These are phyloP conservation scores for Alternaria longipes DNA, from an alignment of 2,329 filamentous ascomycete species.

Conservation along the genomic window DNA sequence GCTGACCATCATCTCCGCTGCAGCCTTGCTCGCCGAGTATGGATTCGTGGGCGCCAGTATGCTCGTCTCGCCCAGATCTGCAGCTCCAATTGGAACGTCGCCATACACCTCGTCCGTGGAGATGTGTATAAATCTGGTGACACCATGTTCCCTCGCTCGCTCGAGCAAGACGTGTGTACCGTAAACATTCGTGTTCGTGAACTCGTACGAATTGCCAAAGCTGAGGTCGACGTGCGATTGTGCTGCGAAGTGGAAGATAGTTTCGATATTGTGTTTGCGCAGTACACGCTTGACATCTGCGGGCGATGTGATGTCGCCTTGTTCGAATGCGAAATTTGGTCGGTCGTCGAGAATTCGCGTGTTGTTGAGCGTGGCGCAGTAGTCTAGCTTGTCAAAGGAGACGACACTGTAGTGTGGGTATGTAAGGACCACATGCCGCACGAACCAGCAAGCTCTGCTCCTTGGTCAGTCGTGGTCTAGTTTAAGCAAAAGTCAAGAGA, in stretches of 20 bases:
- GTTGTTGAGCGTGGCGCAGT: constrained; percentile 83
- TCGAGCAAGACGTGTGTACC: constrained; percentile 86
- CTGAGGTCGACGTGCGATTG: constrained; percentile 84
- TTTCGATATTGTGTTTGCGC: constrained; percentile 76
- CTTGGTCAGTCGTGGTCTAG: constrained; percentile 22
- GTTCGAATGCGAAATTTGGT: constrained; percentile 80
- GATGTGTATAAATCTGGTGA: constrained; percentile 81
- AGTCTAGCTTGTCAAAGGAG: constrained; percentile 86
- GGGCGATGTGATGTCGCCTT: constrained; percentile 79
- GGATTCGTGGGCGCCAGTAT: constrained; percentile 82
- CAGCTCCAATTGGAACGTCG: constrained; percentile 75
- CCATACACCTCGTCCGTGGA: constrained; percentile 89
- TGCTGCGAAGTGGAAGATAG: constrained; percentile 85
- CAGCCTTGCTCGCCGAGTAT: constrained; percentile 81
- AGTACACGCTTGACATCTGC: constrained; percentile 75
- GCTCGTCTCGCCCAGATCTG: constrained; percentile 76
- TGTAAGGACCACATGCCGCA: constrained; percentile 77
- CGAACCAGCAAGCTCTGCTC: constrained; percentile 79
- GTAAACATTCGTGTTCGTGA: constrained; percentile 83
- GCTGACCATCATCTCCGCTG: constrained; percentile 85
- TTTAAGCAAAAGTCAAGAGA: background rate
- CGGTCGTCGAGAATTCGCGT: constrained; percentile 72
- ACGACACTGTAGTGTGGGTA: constrained; percentile 82
- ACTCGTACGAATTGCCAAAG: constrained; percentile 83
- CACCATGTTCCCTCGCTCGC: constrained; percentile 74